Percentiles rank a stretch among this genome's conserved stretches.
Conservation (phyloP, 148 eudicot species). For the Diospyros kaki region DNA sequence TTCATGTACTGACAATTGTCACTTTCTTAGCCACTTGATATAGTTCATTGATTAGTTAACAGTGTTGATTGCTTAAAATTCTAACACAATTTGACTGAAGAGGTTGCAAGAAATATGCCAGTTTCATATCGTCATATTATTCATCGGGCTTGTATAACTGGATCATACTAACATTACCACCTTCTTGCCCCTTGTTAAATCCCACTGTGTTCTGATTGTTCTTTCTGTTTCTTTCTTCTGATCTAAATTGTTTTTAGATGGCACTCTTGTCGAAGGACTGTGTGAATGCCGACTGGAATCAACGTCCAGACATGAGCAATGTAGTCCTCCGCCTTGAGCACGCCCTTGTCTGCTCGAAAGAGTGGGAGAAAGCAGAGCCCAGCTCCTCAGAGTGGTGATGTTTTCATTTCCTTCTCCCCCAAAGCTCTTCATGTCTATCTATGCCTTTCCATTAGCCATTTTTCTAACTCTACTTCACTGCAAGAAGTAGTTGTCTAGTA, state of each 20-base stretch:
- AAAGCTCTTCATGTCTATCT: not conserved
- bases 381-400: not conserved
- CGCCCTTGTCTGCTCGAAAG: not conserved
- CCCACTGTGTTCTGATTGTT: not conserved
- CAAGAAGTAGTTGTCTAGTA: not conserved
- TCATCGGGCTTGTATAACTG: not conserved
- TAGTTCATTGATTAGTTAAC: too few species aligned
- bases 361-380: conserved; percentile 11
- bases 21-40: too few species aligned
- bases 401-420: not conserved
- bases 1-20: too few species aligned
- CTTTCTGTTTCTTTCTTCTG: not conserved
- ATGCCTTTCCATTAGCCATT: not conserved
- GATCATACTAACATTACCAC: not conserved
- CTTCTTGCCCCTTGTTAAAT: not conserved
- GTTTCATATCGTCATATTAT: too few species aligned
- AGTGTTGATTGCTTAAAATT: too few species aligned
- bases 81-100: too few species aligned
- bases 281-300: conserved; percentile 12
- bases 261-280: conserved; percentile 18
- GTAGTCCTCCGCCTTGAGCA: conserved; percentile 12
- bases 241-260: not conserved
- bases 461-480: not conserved
- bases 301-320: conserved; percentile 15
- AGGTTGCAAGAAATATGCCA: too few species aligned